Conservation (phyloP, 108 stramenopile species). For the Conticribra weissflogii region DNA sequence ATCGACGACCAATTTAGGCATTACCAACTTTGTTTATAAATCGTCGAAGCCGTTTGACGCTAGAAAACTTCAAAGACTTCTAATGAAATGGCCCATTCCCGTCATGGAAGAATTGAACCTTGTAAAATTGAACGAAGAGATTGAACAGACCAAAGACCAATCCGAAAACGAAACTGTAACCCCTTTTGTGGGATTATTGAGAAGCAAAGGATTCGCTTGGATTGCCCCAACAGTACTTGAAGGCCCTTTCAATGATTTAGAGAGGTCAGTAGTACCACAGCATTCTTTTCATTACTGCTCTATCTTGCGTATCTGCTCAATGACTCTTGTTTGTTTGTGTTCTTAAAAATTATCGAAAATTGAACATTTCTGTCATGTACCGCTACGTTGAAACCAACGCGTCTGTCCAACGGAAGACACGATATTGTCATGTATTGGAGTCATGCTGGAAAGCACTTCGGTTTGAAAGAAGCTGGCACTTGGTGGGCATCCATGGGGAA, state of each 20-base stretch:
- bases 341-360: too few relatives aligned
- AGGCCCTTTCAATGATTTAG: conserved; percentile 30
- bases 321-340: too few relatives aligned
- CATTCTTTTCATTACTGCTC: conserved; percentile 21
- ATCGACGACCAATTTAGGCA: conserved; percentile 71
- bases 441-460: conserved; percentile 91
- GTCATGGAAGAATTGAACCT: conserved; percentile 75
- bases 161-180: conserved; percentile 19
- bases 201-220: conserved; percentile 95
- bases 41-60: conserved; percentile 78
- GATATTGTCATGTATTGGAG: conserved; percentile 92
- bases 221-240: conserved; percentile 73
- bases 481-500: conserved; percentile 87
- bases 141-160: conserved; percentile 24
- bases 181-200: conserved; percentile 75
- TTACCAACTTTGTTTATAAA: conserved; percentile 90
- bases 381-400: too few relatives aligned
- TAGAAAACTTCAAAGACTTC: conserved; percentile 39
- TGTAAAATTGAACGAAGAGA: conserved; percentile 27
- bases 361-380: too few relatives aligned
- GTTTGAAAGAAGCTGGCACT: conserved; percentile 74
- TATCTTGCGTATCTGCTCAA: too few relatives aligned
- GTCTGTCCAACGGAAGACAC: not conserved
- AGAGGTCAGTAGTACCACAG: not conserved
- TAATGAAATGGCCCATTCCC: conserved; percentile 80